Conservation (phyloP, 2,329 filamentous ascomycete genomes). For the Arachnomyces sp. region DNA sequence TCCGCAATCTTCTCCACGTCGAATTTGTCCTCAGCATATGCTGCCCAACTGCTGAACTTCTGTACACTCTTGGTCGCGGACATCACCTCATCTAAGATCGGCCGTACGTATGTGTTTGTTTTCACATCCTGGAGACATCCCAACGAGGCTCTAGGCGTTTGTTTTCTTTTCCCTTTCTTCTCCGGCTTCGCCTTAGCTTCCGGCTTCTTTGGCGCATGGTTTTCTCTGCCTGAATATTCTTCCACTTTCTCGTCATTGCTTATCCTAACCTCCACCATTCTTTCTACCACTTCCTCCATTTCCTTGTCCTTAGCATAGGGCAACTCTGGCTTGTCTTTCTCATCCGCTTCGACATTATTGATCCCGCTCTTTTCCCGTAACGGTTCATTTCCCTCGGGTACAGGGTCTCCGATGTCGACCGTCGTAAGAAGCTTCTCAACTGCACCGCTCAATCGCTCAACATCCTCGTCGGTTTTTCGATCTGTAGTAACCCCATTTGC, state of each 20-base stretch:
- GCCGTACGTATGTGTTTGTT: constrained; percentile 27
- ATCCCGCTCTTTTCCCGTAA: neutral
- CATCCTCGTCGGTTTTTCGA: neutral
- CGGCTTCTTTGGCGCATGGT: neutral
- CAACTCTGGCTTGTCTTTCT: neutral
- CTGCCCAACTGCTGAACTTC: constrained; percentile 33
- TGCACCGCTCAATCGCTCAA: neutral
- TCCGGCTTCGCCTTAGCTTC: neutral
- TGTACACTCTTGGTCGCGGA: constrained; percentile 32
- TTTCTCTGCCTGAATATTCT: neutral
- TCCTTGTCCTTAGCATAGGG: neutral
- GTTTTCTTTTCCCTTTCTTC: constrained; percentile 13
- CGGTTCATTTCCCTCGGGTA: too few species aligned
- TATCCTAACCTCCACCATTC: constrained; percentile 3
- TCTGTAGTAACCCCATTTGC: constrained; percentile 11
- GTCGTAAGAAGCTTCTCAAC: neutral
- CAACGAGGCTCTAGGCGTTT: constrained; percentile 22
- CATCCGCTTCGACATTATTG: neutral
- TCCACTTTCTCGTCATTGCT: neutral
- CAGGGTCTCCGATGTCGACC: neutral
- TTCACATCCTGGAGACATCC: constrained; percentile 27
- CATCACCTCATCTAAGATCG: constrained; percentile 31
- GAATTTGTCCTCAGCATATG: constrained; percentile 27
- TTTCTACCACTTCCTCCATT: neutral
- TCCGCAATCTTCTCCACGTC: constrained; percentile 56